phyloP scores from a whole-genome alignment of 2,329 filamentous ascomycete species.

The Colletotrichum liriopes region DNA sequence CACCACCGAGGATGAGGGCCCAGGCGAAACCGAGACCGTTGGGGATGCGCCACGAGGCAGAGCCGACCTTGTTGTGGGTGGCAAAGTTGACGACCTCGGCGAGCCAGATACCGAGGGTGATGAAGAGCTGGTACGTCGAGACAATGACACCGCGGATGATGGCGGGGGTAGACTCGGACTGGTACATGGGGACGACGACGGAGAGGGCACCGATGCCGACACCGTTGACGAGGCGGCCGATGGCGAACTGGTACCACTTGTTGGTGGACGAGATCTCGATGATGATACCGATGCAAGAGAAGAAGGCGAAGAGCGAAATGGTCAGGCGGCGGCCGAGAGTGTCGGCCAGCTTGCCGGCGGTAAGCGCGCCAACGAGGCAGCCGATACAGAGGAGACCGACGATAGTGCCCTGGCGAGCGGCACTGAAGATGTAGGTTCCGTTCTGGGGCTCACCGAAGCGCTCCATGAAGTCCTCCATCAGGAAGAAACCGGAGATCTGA shows the following conservation, averaged over 20 bases:
- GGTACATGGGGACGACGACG: slow-evolving; percentile 78
- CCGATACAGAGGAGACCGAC: slow-evolving; percentile 75
- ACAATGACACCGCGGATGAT: slow-evolving; percentile 76
- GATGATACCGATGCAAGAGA: slow-evolving; percentile 75
- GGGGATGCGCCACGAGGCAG: slow-evolving; percentile 75
- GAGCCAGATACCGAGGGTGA: slow-evolving; percentile 77
- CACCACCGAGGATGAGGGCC: slow-evolving; percentile 66
- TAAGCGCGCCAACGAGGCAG: slow-evolving; percentile 70
- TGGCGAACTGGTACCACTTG: slow-evolving; percentile 75
- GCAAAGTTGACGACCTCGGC: slow-evolving; percentile 74
- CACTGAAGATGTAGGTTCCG: slow-evolving; percentile 65
- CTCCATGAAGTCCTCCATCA: slow-evolving; percentile 69
- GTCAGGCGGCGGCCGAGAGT: slow-evolving; percentile 73
- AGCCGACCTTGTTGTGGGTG: slow-evolving; percentile 63
- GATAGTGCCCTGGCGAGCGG: slow-evolving; percentile 74
- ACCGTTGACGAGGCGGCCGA: slow-evolving; percentile 77
- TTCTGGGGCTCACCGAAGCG: slow-evolving; percentile 66
- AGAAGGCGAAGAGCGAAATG: slow-evolving; percentile 74
- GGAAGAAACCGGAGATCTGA: slow-evolving; percentile 74
- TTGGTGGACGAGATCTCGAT: slow-evolving; percentile 72
- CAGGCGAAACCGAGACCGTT: slow-evolving; percentile 70
- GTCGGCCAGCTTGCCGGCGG: slow-evolving; percentile 74
- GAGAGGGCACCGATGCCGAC: slow-evolving; percentile 76
- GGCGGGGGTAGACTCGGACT: slow-evolving; percentile 76
- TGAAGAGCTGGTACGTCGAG: slow-evolving; percentile 77